Evolutionary conservation across 2,329 filamentous ascomycete species (phyloP).

Genomic region (Xylaria sp.): DNA sequence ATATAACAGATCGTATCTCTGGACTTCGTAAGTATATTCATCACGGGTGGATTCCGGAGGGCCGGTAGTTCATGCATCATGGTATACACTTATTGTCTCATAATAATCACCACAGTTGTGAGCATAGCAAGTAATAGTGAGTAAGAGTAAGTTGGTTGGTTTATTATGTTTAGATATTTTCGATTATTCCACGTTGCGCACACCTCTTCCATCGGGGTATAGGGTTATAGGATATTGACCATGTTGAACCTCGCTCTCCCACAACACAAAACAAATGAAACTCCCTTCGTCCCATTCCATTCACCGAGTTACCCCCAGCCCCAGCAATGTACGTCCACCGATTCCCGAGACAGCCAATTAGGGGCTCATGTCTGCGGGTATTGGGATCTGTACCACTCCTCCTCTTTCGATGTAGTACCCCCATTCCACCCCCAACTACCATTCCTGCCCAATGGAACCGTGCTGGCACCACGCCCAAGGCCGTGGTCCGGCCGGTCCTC

Average conservation of each 20-base stretch:
- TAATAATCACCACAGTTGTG: background rate
- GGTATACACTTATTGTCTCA: background rate
- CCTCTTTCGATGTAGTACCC: slow-evolving; percentile 10
- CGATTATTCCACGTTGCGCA: slow-evolving; percentile 23
- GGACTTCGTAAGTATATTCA: background rate
- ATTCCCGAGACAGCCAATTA: slow-evolving; percentile 30
- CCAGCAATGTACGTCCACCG: slow-evolving; percentile 26
- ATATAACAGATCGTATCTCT: background rate
- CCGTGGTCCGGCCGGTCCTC: slow-evolving; percentile 32
- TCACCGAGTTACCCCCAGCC: slow-evolving; percentile 29
- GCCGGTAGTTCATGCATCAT: slow-evolving; percentile 27
- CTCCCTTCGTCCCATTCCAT: slow-evolving; percentile 14
- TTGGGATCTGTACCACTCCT: slow-evolving; percentile 12
- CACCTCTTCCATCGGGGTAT: slow-evolving; percentile 9
- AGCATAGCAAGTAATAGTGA: background rate
- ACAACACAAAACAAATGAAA: background rate
- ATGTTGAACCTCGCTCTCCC: slow-evolving; percentile 8
- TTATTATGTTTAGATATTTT: slow-evolving; percentile 22
- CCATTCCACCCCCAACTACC: slow-evolving; percentile 13
- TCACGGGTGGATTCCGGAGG: slow-evolving; percentile 3
- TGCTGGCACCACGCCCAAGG: slow-evolving; percentile 23
- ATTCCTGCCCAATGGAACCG: slow-evolving; percentile 37
- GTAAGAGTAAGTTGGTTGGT: background rate
- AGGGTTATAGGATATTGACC: slow-evolving; percentile 9
- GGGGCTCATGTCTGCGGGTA: slow-evolving; percentile 16